Conservation (phyloP, 202 grass and related monocot genomes). For the Setaria italica region DNA sequence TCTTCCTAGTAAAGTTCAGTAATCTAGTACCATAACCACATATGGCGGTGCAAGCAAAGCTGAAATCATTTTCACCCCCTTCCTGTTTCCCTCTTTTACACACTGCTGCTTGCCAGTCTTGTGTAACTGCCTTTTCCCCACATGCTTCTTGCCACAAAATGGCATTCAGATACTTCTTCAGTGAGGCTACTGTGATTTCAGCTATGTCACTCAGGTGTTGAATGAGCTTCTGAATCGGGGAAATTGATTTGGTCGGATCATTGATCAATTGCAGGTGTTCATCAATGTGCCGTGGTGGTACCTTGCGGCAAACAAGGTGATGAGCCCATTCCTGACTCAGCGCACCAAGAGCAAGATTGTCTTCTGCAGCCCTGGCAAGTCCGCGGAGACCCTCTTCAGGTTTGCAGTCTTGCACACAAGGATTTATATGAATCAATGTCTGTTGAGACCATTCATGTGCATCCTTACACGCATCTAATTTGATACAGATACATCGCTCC, state of each 20-base stretch:
- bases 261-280: slow-evolving; percentile 67
- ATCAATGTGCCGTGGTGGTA: slow-evolving; percentile 99
- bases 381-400: slow-evolving; percentile 90
- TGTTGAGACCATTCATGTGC: neutral
- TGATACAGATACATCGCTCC: slow-evolving; percentile 68
- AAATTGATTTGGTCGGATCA: slow-evolving; percentile 18
- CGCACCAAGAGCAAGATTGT: slow-evolving; percentile 99
- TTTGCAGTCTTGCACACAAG: slow-evolving; percentile 53
- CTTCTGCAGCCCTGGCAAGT: slow-evolving; percentile 78
- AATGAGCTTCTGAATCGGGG: slow-evolving; percentile 5
- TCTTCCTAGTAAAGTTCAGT: neutral
- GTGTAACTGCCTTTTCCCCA: neutral
- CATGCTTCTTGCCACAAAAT: slow-evolving; percentile 7
- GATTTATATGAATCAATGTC: neutral
- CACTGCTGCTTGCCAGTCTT: neutral
- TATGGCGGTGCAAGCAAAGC: slow-evolving; percentile 29
- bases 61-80: neutral
- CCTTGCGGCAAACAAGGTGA: slow-evolving; percentile 80
- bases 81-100: neutral
- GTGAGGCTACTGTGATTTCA: neutral
- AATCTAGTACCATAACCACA: neutral
- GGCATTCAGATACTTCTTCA: neutral
- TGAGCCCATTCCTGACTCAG: slow-evolving; percentile 91
- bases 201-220: neutral
- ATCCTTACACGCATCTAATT: slow-evolving; percentile 8